Base-by-base conservation (phyloP, 805 yeast species). In the Candida easanensis region DNA sequence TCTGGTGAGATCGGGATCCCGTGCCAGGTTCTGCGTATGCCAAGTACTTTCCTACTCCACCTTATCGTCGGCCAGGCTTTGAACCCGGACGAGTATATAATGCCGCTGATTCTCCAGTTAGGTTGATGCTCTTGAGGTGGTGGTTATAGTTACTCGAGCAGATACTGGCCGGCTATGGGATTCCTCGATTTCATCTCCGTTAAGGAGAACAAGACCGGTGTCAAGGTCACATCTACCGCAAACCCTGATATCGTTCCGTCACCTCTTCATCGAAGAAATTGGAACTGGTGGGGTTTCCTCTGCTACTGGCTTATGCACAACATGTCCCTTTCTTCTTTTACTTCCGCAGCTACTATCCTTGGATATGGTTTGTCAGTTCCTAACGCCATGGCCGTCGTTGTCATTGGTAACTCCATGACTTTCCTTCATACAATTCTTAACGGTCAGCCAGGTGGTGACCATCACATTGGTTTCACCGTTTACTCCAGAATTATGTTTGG, bases 401-500 rank as follows among this genome's bases (percentile, higher is more conserved):
- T 52, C 19, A 49, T 77, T 14, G 80, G 76, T 32, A 76, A 75
- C 56, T 51, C 70, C 8, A 44, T 77, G 15, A 72, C 76, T 19
- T 61, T 71, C 35, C 16, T 66, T 6, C 66, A 69, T 44, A 72
- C 80, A 11, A 53, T 71, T 33, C 65, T 73, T 6, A 74, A 74
- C 51, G 70, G 77, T 16, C 68, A 64, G 41, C 77, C 74, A 0
- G 81, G 82, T 40, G 57, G 61, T 23, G 69, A 72, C 38, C 76
- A 71, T 62, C 79, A 74, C 55, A 68, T 73, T 34, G 77, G 77
- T 15, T 73, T 63, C 50, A 71, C 79, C 1, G 45, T 73, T 13
- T 62, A 70, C 11, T 74, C 70, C 49, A 57, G 79, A 53, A 62
- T 72, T 30, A 64, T 69, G 6, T 74, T 73, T 56, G 79, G 79